phyloP scores from a whole-genome alignment of 1,284 basidiomycete species.

The Rhodotorula sp. region DNA sequence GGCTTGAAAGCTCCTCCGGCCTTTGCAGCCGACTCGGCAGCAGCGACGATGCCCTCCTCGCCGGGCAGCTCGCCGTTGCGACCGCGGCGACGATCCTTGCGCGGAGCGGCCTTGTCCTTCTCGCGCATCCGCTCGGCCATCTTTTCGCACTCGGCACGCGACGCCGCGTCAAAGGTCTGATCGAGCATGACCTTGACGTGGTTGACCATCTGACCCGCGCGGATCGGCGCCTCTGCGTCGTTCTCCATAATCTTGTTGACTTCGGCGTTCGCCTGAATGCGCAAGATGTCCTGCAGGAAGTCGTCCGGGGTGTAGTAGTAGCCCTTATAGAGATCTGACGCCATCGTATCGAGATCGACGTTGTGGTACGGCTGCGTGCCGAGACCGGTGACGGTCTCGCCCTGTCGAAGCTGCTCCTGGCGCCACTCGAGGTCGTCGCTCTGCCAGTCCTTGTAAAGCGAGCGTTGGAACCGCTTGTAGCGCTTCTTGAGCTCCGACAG shows the following conservation, averaged over 20 bases:
- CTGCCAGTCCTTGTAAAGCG: conserved; percentile 63
- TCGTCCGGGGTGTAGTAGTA: conserved; percentile 83
- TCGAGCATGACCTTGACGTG: conserved; percentile 82
- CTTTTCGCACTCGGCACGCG: conserved; percentile 78
- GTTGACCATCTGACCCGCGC: conserved; percentile 86
- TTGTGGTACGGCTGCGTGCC: conserved; percentile 58
- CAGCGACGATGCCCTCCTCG: conserved; percentile 37
- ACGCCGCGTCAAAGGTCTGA: conserved; percentile 75
- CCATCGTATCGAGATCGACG: conserved; percentile 89
- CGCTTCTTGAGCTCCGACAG: conserved; percentile 86
- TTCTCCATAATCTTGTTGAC: conserved; percentile 57
- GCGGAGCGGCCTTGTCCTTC: conserved; percentile 55
- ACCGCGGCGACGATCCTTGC: conserved; percentile 47
- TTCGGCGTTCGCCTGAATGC: conserved; percentile 85
- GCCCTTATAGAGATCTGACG: conserved; percentile 77
- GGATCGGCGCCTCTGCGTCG: conserved; percentile 73
- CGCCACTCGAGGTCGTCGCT: conserved; percentile 48
- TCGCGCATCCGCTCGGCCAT: conserved; percentile 76
- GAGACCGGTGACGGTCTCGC: conserved; percentile 41
- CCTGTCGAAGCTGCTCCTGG: conserved; percentile 43
- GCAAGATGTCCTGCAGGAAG: conserved; percentile 81
- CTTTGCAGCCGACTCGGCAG: conserved; percentile 31
- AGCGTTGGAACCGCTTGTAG: conserved; percentile 85
- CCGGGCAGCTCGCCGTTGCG: conserved; percentile 48
- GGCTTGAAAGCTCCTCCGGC: conserved; percentile 23